Base-by-base conservation (phyloP, 1,139 yeast species). In the Lodderomyces parapsilosis region DNA sequence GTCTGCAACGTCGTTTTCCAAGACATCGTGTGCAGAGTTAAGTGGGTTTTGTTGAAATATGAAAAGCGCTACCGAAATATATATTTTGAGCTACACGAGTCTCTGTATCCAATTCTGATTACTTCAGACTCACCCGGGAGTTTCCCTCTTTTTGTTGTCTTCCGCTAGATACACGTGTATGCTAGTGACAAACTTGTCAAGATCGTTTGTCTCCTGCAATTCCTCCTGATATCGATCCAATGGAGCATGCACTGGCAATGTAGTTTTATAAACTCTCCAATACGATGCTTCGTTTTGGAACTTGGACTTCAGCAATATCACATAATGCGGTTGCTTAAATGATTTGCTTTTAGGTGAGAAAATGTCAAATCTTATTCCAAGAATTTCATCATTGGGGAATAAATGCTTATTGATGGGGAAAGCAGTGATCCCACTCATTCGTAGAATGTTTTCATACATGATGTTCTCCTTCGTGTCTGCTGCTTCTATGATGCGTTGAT, bases 351-450 rank as follows among this genome's bases (percentile, higher is more conserved):
- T 35, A 18, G 55, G 54, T 4, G 68, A 58, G 47, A 55, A 61
- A 3, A 58, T 50, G 43, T 72, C 78, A 46, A 71, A 71, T 13
- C 78, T 52, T 13, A 72, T 38, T 0, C 78, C 78, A 38, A 71
- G 43, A 11, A 62, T 48, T 25, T 60, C 61, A 23, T 53, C 54
- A 2, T 52, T 46, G 38, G 28, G 20, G 14, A 20, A 36, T 22
- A n/a, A 10, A 13, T 13, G 48, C 35, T 57, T 55, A 43, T 68
- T 68, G 36, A 72, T 49, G 2, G 76, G 74, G 48, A 72, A 72
- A 0, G 73, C 71, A 0, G 78, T 70, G 24, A 68, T 49, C 3
- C 77, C 76, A 3, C 63, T 70, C 45, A 70, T 56, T 34, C 78
- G 46, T 46, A 57, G 60, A 14, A 71, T 56, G 44, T 68, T 69